Evolutionary conservation across 2,329 filamentous ascomycete species (phyloP).

Genomic region (Trichophyton simii): DNA sequence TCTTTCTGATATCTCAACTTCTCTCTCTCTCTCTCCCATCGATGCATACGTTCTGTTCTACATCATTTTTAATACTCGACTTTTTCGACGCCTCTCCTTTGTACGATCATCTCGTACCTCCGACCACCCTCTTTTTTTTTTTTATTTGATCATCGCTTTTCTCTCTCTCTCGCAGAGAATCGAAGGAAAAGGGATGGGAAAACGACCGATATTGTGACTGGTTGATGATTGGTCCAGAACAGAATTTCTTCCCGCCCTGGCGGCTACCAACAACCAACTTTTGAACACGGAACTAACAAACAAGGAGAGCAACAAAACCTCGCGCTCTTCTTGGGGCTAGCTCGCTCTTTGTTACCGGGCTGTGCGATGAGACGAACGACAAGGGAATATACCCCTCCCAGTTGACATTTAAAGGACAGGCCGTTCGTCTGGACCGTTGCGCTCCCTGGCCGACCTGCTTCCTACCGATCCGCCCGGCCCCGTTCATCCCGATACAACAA

Average conservation of each 20-base stretch:
- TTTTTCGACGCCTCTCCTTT: constrained; percentile 11
- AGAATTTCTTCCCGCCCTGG: not conserved
- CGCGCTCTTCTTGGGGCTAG: not conserved
- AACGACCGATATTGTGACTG: not conserved
- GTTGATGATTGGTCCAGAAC: not conserved
- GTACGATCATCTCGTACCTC: not conserved
- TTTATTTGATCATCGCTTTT: not conserved
- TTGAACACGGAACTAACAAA: not conserved
- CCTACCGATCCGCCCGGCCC: not conserved
- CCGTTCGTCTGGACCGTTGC: not conserved
- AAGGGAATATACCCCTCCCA: not conserved
- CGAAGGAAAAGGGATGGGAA: not conserved
- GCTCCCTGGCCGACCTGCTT: not conserved
- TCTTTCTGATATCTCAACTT: not conserved
- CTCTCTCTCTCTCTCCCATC: not conserved
- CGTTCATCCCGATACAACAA: not conserved
- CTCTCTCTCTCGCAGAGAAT: not conserved
- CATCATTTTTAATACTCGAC: constrained; percentile 15
- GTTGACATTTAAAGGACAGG: not conserved
- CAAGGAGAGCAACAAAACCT: not conserved
- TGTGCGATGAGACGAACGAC: not conserved
- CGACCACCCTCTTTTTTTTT: not conserved
- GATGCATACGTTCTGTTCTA: constrained; percentile 2
- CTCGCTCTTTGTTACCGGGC: not conserved
- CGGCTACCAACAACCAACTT: constrained; percentile 2